These are phyloP conservation scores for Allium sativum DNA, from an alignment of 106 monocot genomes.

Conservation along the genomic window DNA sequence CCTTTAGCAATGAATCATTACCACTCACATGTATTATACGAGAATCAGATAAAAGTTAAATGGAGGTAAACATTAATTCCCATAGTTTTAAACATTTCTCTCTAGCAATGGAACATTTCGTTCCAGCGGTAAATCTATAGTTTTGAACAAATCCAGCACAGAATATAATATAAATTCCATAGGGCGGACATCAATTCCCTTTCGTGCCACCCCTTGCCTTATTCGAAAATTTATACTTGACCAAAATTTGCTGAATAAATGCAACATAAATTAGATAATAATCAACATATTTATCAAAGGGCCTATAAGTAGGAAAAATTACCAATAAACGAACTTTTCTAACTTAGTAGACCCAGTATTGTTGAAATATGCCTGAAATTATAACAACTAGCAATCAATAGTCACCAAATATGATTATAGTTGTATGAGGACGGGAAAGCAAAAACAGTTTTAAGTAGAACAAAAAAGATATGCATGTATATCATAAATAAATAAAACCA, in stretches of 20 bases:
- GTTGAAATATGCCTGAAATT: slow-evolving; percentile 70
- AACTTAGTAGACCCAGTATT: slow-evolving; percentile 78
- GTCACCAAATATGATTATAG: not conserved
- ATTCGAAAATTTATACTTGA: not conserved
- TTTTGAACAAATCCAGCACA: not conserved
- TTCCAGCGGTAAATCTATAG: not conserved
- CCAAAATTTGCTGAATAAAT: not conserved
- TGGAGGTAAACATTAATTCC: too few relatives aligned
- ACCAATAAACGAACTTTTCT: slow-evolving; percentile 93
- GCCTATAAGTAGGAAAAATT: not conserved
- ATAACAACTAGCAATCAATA: slow-evolving; percentile 1
- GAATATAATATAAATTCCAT: not conserved
- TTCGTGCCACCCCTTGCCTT: not conserved
- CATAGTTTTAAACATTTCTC: too few relatives aligned
- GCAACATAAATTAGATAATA: not conserved
- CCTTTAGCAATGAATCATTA: too few relatives aligned
- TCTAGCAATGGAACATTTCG: not conserved
- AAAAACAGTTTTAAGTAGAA: not conserved
- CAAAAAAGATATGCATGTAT: not conserved
- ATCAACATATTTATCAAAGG: not conserved
- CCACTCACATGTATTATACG: too few relatives aligned
- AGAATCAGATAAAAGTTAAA: too few relatives aligned
- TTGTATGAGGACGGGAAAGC: not conserved
- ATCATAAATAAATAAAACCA: not conserved
- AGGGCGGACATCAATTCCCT: not conserved